Evolutionary conservation across 345 rosid species (phyloP).

Genomic region (Acer campestre): DNA sequence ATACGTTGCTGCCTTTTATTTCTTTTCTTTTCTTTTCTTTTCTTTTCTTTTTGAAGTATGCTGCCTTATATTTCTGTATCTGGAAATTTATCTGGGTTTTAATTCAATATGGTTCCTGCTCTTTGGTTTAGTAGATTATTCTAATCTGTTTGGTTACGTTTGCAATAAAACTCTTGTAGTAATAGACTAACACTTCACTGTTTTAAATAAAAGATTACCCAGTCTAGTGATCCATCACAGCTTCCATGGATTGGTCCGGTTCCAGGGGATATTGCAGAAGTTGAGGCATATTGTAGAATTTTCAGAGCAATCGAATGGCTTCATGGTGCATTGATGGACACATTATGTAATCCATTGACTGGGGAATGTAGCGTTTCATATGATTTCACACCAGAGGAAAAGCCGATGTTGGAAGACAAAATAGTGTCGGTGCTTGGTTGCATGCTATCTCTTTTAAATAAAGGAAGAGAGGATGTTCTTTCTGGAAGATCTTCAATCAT

Average conservation of each 20-base stretch:
- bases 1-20: background rate
- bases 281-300: slow-evolving; percentile 94
- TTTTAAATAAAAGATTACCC: slow-evolving; percentile 38
- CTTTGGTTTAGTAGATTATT: background rate
- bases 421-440: slow-evolving; percentile 94
- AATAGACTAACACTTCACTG: slow-evolving; percentile 26
- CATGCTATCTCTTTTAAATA: slow-evolving; percentile 78
- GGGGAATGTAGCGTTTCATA: slow-evolving; percentile 86
- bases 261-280: slow-evolving; percentile 96
- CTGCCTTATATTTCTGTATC: background rate
- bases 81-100: background rate
- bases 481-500: slow-evolving; percentile 74
- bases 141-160: background rate
- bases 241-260: slow-evolving; percentile 89
- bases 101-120: background rate
- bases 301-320: slow-evolving; percentile 85
- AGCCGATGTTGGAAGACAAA: slow-evolving; percentile 84
- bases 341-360: slow-evolving; percentile 90
- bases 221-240: slow-evolving; percentile 67
- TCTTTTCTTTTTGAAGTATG: background rate
- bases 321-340: slow-evolving; percentile 86
- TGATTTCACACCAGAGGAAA: slow-evolving; percentile 77
- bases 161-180: background rate
- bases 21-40: background rate
- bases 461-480: slow-evolving; percentile 90